Evolutionary conservation across 192 early-diverging fungal genomes (phyloP).

Genomic region (Backusella psychrophila): DNA sequence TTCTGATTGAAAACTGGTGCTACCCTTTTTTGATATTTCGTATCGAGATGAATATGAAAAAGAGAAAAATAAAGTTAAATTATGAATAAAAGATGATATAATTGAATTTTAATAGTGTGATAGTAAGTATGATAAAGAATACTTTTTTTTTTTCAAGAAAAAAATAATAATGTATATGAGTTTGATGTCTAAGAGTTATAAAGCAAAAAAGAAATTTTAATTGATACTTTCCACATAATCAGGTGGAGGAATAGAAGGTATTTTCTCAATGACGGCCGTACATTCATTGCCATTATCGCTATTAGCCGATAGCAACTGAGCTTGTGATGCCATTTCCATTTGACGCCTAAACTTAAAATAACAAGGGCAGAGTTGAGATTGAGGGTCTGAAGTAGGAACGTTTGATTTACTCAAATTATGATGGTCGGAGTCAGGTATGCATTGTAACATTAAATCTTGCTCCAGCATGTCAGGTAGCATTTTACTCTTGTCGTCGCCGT

Average conservation of each 20-base stretch:
- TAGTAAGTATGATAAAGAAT: background rate
- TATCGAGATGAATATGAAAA: background rate
- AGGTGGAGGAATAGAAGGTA: slow-evolving; percentile 29
- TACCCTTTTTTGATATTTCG: background rate
- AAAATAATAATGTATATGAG: background rate
- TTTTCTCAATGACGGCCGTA: slow-evolving; percentile 7
- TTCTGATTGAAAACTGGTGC: background rate
- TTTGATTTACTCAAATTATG: background rate
- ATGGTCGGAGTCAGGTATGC: slow-evolving; percentile 4
- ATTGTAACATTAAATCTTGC: slow-evolving; percentile 14
- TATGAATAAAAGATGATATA: slow-evolving; percentile 1
- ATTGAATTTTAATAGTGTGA: background rate
- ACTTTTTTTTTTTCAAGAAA: too few relatives aligned
- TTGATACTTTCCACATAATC: slow-evolving; percentile 20
- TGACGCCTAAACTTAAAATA: slow-evolving; percentile 22
- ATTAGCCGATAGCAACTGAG: background rate
- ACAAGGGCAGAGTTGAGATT: slow-evolving; percentile 13
- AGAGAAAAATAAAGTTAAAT: background rate
- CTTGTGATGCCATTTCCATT: slow-evolving; percentile 22
- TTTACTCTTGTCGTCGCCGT: slow-evolving; percentile 2
- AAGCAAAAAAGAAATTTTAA: background rate
- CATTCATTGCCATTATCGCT: background rate
- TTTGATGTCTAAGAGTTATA: background rate
- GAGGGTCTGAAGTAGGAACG: background rate
- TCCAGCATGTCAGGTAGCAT: background rate